Conservation (phyloP, 2,329 filamentous ascomycete species). For the Aspergillus luchuensis region DNA sequence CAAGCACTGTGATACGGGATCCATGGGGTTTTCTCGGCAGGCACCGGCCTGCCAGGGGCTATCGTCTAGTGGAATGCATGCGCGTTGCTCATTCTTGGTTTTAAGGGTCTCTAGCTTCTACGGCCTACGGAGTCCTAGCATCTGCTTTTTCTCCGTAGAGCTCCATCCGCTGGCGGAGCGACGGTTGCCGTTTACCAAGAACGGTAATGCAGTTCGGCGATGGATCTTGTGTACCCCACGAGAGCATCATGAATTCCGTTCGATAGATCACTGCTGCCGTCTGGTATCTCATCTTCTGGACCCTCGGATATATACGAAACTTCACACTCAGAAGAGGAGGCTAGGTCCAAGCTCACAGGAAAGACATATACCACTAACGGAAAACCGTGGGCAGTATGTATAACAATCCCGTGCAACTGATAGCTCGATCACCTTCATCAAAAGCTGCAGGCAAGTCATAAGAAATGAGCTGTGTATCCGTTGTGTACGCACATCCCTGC, state of each 20-base stretch:
- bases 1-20: neutral
- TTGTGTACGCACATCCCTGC: neutral
- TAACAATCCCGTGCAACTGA: neutral
- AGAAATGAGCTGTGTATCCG: neutral
- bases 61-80: neutral
- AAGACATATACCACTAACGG: neutral
- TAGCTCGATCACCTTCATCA: neutral
- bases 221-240: neutral
- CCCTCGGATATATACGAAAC: neutral
- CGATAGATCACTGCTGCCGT: too few relatives aligned
- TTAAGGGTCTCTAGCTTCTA: neutral
- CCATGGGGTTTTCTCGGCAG: constrained; percentile 1
- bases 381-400: neutral
- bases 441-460: neutral
- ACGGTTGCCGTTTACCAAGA: neutral
- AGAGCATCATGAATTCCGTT: neutral
- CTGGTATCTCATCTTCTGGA: neutral
- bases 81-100: neutral
- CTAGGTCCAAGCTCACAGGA: neutral
- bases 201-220: neutral
- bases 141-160: neutral
- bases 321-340: neutral
- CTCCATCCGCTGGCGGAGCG: neutral
- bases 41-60: constrained; percentile 2
- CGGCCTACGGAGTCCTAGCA: neutral